Percentiles rank a stretch among this genome's conserved stretches.
phyloP scores from a whole-genome alignment of 129 eudicot species.

The Tagetes erecta region DNA sequence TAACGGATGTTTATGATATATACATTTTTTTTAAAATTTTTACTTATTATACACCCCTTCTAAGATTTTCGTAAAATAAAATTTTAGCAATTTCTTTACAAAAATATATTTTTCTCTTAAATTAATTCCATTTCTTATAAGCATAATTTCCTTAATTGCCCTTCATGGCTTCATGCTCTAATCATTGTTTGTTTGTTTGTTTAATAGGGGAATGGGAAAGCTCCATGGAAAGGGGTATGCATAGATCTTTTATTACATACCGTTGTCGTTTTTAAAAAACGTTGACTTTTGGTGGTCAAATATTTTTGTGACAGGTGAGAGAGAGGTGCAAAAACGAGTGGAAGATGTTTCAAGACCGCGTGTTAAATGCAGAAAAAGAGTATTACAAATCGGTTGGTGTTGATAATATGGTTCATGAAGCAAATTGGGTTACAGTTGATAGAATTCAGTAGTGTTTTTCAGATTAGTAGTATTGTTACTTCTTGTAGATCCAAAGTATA shows the following conservation, averaged over 20 bases:
- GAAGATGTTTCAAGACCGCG: constrained; percentile 58
- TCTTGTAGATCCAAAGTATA: constrained; percentile 26
- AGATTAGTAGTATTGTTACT: constrained; percentile 10
- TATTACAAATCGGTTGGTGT: constrained; percentile 51
- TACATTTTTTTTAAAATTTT: no score
- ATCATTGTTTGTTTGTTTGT: neutral
- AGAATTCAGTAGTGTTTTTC: constrained; percentile 29
- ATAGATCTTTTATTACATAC: neutral
- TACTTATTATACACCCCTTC: no score
- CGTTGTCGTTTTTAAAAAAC: neutral
- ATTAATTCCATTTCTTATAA: neutral
- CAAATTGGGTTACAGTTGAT: constrained; percentile 30
- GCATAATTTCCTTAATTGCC: constrained; percentile 16
- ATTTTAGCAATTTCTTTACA: no score
- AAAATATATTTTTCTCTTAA: no score
- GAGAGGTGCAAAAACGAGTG: constrained; percentile 73
- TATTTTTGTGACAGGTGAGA: constrained; percentile 56
- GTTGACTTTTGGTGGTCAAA: constrained; percentile 16
- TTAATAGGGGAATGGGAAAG: constrained; percentile 54
- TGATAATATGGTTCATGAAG: constrained; percentile 37
- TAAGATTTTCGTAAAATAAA: no score
- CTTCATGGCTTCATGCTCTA: constrained; percentile 1
- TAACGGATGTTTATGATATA: no score
- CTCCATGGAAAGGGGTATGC: constrained; percentile 84
- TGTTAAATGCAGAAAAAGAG: constrained; percentile 59